Percentiles rank a stretch among this genome's conserved stretches.
phyloP scores from a whole-genome alignment of 345 rosid genomes.

The Eucalyptus cloeziana region DNA sequence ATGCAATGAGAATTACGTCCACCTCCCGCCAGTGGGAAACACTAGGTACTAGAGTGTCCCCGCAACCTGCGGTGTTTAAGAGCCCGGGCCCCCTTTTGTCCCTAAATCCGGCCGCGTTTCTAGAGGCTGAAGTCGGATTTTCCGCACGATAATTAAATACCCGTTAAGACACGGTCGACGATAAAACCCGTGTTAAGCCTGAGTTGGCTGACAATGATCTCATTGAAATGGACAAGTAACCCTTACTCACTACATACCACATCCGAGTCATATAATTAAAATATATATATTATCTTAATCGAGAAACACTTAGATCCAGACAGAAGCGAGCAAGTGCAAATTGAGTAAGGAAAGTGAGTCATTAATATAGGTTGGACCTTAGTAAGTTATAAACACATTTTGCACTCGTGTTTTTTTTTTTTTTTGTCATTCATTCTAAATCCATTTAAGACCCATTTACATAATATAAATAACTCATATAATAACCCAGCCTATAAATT shows the following conservation, averaged over 20 bases:
- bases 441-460: too few species aligned
- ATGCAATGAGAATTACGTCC: too few species aligned
- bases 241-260: accelerated
- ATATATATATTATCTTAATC: too few species aligned
- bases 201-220: too few species aligned
- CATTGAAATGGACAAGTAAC: accelerated
- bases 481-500: too few species aligned
- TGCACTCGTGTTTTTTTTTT: accelerated
- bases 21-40: background rate
- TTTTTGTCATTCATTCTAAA: too few species aligned
- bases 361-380: too few species aligned
- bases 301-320: accelerated
- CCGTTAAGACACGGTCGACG: background rate
- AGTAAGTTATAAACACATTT: too few species aligned
- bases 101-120: background rate
- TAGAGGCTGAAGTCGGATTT: accelerated
- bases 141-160: background rate
- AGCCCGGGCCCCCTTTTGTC: too few species aligned
- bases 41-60: too few species aligned
- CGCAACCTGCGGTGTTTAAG: too few species aligned
- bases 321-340: background rate
- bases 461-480: accelerated
- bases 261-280: accelerated
- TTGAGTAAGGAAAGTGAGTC: too few species aligned
- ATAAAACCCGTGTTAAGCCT: accelerated